phyloP scores from a whole-genome alignment of 2,329 filamentous ascomycete species.

The Claviceps humidiphila region DNA sequence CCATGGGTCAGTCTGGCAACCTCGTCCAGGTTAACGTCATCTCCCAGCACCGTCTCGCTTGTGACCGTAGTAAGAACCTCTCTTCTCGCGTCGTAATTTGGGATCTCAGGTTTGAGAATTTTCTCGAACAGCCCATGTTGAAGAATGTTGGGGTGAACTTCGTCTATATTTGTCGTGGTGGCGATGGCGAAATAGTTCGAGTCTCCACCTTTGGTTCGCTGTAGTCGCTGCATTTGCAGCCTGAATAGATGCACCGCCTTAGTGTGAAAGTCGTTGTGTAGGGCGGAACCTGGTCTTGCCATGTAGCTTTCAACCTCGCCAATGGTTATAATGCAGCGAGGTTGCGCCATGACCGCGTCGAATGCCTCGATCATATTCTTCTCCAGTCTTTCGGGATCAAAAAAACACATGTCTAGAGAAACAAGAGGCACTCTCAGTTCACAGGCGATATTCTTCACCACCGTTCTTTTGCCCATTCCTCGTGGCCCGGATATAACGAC shows the following conservation, averaged over 20 bases:
- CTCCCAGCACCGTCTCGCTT: conserved; percentile 46
- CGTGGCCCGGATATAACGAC: conserved; percentile 67
- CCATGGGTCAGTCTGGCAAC: conserved; percentile 80
- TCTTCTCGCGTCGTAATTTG: conserved; percentile 63
- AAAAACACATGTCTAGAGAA: conserved; percentile 28
- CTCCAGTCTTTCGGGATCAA: conserved; percentile 25
- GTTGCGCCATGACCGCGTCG: conserved; percentile 73
- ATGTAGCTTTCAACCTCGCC: conserved; percentile 80
- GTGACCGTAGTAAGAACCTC: conserved; percentile 67
- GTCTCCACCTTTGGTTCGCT: conserved; percentile 51
- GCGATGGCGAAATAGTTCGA: conserved; percentile 82
- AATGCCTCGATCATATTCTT: conserved; percentile 26
- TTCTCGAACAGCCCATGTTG: conserved; percentile 66
- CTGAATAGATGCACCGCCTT: conserved; percentile 72
- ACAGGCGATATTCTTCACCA: conserved; percentile 61
- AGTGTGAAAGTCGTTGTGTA: conserved; percentile 80
- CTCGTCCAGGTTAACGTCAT: conserved; percentile 45
- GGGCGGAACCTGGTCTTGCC: conserved; percentile 63
- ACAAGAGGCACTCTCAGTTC: conserved; percentile 62
- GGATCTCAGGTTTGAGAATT: conserved; percentile 79
- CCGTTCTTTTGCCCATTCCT: conserved; percentile 69
- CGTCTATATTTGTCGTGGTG: conserved; percentile 80
- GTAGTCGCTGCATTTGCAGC: conserved; percentile 74
- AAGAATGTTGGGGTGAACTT: conserved; percentile 65
- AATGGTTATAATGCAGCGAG: conserved; percentile 82